phyloP scores from a whole-genome alignment of 306 rosid genomes.

The Fagus crenata region DNA sequence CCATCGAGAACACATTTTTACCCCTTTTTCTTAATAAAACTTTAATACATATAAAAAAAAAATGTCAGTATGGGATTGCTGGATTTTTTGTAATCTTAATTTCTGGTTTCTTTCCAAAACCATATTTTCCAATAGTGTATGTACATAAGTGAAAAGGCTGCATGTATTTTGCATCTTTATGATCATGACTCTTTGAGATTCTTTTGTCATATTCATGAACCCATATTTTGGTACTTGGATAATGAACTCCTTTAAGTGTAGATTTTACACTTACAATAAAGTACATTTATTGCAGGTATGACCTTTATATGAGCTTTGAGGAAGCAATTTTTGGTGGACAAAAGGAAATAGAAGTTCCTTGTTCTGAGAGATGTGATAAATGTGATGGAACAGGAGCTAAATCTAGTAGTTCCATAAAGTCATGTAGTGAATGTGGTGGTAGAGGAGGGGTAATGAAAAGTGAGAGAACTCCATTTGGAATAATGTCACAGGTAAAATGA shows the following conservation, averaged over 20 bases:
- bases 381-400: conserved; percentile 92
- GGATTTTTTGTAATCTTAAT: background rate
- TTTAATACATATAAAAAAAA: background rate
- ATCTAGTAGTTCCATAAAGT: conserved; percentile 57
- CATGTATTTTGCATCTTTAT: background rate
- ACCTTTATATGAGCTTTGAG: conserved; percentile 80
- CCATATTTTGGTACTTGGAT: background rate
- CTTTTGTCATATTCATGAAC: background rate
- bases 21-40: no score
- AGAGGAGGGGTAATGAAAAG: conserved; percentile 80
- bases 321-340: conserved; percentile 83
- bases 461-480: conserved; percentile 86
- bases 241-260: background rate
- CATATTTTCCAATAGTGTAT: background rate
- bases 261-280: background rate
- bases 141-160: no score
- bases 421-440: conserved; percentile 79
- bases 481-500: conserved; percentile 73
- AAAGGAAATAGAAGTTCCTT: conserved; percentile 67
- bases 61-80: background rate
- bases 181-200: background rate
- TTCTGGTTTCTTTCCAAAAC: background rate
- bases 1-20: no score
- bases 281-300: conserved; percentile 46
- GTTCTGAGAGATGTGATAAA: conserved; percentile 58